Conservation (phyloP, 805 yeast species). For the Kodamaea laetipori region DNA sequence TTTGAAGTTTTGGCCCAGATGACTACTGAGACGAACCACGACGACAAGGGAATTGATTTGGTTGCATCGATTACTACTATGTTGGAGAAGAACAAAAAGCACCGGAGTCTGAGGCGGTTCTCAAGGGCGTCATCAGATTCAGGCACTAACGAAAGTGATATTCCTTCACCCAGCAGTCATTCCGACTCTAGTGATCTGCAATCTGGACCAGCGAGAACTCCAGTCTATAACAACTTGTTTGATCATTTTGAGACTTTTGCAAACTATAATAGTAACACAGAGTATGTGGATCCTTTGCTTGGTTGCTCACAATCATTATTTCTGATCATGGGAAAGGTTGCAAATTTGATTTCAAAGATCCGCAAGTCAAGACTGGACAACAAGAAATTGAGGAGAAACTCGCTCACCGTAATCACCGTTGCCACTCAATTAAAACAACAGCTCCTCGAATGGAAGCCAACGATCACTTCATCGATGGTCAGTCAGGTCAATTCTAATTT, state of each 20-base stretch:
- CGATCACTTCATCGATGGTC: conserved; percentile 37
- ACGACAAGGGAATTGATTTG: conserved; percentile 45
- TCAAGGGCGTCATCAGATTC: conserved; percentile 6
- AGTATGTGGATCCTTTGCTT: conserved; percentile 60
- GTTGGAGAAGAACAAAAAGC: conserved; percentile 23
- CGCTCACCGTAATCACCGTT: conserved; percentile 49
- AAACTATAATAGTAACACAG: conserved; percentile 34
- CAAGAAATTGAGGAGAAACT: conserved; percentile 30
- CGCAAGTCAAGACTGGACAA: conserved; percentile 31
- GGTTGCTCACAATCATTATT: conserved; percentile 70
- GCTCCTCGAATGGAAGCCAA: conserved; percentile 60
- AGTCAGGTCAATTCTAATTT: conserved; percentile 33
- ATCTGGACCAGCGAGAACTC: conserved; percentile 1
- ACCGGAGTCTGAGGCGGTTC: background rate
- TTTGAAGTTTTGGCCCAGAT: conserved; percentile 67
- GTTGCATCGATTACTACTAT: conserved; percentile 43
- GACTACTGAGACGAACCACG: conserved; percentile 53
- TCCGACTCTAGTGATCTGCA: conserved; percentile 26
- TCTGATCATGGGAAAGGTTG: conserved; percentile 65
- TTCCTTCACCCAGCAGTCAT: conserved; percentile 7
- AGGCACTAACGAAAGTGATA: conserved; percentile 1
- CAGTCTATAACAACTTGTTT: conserved; percentile 30
- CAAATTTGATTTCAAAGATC: conserved; percentile 53
- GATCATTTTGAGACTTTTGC: conserved; percentile 43
- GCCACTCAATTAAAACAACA: conserved; percentile 59